Evolutionary conservation across 2,329 filamentous ascomycete species (phyloP).

Genomic region (Venturia effusa): DNA sequence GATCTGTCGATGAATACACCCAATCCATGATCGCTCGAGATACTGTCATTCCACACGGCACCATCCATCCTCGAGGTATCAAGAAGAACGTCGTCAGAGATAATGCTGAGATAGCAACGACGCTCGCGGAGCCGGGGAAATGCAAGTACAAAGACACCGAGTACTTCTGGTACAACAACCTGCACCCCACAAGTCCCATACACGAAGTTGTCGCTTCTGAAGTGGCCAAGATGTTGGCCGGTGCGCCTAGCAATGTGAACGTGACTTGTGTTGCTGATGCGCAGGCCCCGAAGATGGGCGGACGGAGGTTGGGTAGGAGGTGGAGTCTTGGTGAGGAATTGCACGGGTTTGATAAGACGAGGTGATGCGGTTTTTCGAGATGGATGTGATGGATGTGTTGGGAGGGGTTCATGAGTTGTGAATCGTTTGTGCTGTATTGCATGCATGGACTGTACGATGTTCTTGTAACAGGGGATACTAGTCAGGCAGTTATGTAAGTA

Average conservation of each 20-base stretch:
- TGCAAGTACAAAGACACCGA: conserved; percentile 43
- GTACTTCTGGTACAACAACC: conserved; percentile 53
- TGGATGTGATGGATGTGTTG: not conserved
- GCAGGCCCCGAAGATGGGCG: not conserved
- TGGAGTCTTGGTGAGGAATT: not conserved
- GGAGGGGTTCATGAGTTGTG: not conserved
- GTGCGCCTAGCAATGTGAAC: not conserved
- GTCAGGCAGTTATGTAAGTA: not conserved
- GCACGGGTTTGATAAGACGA: not conserved
- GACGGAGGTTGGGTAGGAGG: not conserved
- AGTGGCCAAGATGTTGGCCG: conserved; percentile 24
- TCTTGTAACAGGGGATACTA: not conserved
- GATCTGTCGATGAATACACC: not conserved
- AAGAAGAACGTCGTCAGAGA: not conserved
- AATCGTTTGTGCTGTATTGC: not conserved
- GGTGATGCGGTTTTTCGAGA: no score
- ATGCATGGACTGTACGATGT: not conserved
- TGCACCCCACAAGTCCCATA: conserved; percentile 55
- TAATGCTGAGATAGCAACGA: not conserved
- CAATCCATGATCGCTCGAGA: not conserved
- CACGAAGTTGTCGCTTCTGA: conserved; percentile 48
- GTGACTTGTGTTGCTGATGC: not conserved
- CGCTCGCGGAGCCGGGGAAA: not conserved
- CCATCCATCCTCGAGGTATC: not conserved
- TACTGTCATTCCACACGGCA: not conserved